phyloP scores from a whole-genome alignment of 2,329 filamentous ascomycete genomes.

The Thelonectria blattea region DNA sequence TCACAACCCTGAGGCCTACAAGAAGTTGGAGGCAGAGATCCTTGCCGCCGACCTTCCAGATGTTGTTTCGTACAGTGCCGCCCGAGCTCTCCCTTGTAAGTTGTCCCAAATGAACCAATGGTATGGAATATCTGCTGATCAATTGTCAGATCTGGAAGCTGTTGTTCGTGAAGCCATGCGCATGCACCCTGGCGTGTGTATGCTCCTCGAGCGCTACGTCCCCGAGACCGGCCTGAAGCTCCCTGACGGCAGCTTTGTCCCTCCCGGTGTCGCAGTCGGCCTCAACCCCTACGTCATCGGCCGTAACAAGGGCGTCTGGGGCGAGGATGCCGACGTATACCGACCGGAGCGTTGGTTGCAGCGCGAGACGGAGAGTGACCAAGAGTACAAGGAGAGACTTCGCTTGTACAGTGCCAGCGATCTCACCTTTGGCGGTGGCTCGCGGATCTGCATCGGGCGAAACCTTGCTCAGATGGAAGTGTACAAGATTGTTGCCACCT shows the following conservation, averaged over 20 bases:
- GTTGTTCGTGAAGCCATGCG: slow-evolving; percentile 56
- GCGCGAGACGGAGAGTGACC: slow-evolving; percentile 12
- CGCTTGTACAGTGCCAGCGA: slow-evolving; percentile 44
- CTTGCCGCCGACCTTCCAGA: slow-evolving; percentile 20
- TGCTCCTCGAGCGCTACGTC: slow-evolving; percentile 54
- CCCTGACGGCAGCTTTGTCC: slow-evolving; percentile 42
- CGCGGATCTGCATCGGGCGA: slow-evolving; percentile 43
- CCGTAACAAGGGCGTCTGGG: slow-evolving; percentile 50
- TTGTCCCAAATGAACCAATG: background rate
- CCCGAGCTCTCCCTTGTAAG: slow-evolving; percentile 27
- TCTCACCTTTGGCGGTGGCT: slow-evolving; percentile 43
- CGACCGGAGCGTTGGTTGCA: slow-evolving; percentile 56
- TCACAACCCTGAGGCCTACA: slow-evolving; percentile 38
- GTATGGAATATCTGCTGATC: background rate
- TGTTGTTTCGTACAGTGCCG: slow-evolving; percentile 23
- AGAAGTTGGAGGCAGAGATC: slow-evolving; percentile 28
- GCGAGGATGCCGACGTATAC: slow-evolving; percentile 51
- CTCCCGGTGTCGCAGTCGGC: slow-evolving; percentile 47
- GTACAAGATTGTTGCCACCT: slow-evolving; percentile 49
- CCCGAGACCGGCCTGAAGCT: slow-evolving; percentile 47
- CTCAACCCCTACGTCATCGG: slow-evolving; percentile 50
- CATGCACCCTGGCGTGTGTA: slow-evolving; percentile 52
- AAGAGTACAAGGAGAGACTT: slow-evolving; percentile 42
- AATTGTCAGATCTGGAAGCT: slow-evolving; percentile 45
- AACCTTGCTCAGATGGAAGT: slow-evolving; percentile 43